Base-by-base conservation (phyloP, 2,329 filamentous ascomycete species). In the Saccharata proteae region DNA sequence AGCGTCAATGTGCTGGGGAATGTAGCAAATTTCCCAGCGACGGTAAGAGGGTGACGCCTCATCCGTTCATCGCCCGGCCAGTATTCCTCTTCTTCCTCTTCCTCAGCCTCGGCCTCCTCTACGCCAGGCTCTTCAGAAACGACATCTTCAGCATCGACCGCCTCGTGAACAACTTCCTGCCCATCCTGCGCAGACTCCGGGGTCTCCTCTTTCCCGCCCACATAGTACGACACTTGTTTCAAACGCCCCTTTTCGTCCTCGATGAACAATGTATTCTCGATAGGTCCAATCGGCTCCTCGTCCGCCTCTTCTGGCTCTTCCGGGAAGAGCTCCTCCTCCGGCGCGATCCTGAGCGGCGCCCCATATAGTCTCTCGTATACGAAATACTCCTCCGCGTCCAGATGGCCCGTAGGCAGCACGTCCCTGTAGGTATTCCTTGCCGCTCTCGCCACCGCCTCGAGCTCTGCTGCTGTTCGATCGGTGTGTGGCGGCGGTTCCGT, bases 311-410 rank as follows among this genome's bases (percentile, higher is more conserved):
- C 24, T 16, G 44, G 44, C 30, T 52, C 40, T 30, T 42, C 43
- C 28, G 36, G 27, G 31, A 32, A 22, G 7, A 44, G 29, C 10
- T 40, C 35, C 38, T 59, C 73, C 4, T 74, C 64, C 51, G 79
- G 71, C 35, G 77, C 74, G 24, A 75, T 66, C 38, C 81, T 51
- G 2, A 55, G 34, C 2, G 85, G 83, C 19, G 76, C 65, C 2
- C 86, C 88, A 51, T 90, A 94, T 11, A 93, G 59, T 40, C 84
- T 68, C 48, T 80, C 74, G 54, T 93, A 93, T 1, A 93, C 59
- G 28, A 60, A 62, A 45, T 79, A 76, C 52, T 93, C 85, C 32
- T 79, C 70, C 1, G 67, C 64, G 19, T 65, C 74, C 30, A 94
- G 55, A 43, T 82, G 73, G 19, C 69, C 75, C 18, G 74, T 70